These are phyloP conservation scores for Penicillium roqueforti DNA, from an alignment of 495 filamentous ascomycete genomes.

Conservation along the genomic window DNA sequence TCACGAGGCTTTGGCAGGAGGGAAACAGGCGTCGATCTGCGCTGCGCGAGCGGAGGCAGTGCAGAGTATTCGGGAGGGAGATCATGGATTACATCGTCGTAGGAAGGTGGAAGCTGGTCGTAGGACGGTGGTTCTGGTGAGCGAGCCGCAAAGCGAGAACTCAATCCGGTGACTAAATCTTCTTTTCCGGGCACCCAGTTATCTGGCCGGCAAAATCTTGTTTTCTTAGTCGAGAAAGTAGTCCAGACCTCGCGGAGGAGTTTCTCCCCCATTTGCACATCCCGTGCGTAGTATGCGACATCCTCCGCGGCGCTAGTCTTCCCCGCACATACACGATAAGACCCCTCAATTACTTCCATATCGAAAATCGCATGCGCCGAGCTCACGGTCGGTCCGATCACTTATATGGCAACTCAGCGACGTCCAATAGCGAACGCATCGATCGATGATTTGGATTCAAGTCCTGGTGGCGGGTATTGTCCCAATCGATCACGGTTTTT, in stretches of 20 bases:
- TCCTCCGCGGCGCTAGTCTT: background rate
- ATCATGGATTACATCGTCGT: constrained; percentile 41
- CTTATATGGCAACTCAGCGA: constrained; percentile 12
- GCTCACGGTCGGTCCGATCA: constrained; percentile 11
- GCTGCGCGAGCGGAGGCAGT: constrained; percentile 29
- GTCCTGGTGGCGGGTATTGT: constrained; percentile 9
- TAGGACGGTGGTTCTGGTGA: constrained; percentile 18
- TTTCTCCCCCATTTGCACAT: constrained; percentile 7
- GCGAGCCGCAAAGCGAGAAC: constrained; percentile 6
- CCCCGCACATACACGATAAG: constrained; percentile 1
- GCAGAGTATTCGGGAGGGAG: constrained; percentile 40
- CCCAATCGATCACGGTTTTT: background rate
- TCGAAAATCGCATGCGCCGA: constrained; percentile 17
- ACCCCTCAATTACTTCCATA: constrained; percentile 16
- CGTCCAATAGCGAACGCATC: constrained; percentile 18
- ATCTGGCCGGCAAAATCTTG: no score
- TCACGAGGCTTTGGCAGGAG: constrained; percentile 19
- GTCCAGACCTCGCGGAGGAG: constrained; percentile 17
- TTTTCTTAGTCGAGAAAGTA: background rate
- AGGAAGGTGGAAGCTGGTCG: constrained; percentile 38
- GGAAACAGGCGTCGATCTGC: constrained; percentile 12
- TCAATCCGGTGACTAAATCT: constrained; percentile 14
- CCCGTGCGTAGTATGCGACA: background rate
- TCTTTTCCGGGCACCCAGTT: background rate
- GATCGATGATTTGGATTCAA: constrained; percentile 6